Base-by-base conservation (phyloP, 164 flowering plant species). In the Akebia trifoliata region DNA sequence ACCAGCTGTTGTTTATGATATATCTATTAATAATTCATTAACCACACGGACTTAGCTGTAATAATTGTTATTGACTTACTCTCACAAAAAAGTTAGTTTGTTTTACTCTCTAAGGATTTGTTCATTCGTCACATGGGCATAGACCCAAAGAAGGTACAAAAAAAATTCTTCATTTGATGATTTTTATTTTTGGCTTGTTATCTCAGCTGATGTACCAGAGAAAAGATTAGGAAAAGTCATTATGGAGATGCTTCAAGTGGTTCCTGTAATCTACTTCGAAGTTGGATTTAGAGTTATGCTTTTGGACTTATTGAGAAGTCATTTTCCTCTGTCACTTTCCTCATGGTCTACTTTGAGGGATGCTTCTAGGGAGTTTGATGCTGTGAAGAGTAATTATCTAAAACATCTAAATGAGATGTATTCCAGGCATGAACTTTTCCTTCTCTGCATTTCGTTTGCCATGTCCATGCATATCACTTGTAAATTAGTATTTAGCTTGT, bases 211-310 rank as follows among this genome's bases (percentile, higher is more conserved):
- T 42, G 44, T 47, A 28, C 64, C 64, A 25, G 73, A 60, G 36
- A 69, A 61, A 65, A 50, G 54, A 32, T 18, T 60, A 9, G 69
- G 55, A 18, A 69, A 64, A 59, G 58, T 69, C 49, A 56, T 69
- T 22, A 31, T 21, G 30, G 54, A 69, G 62, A 56, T 60, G 62
- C 54, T 69, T 55, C 62, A 56, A 60, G 54, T 60, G 55, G 66
- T 59, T 14, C 73, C 73, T 55, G 62, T 69, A 48, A 61, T 69
- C 14, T 69, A 69, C 56, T 34, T 49, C 14, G 66, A 69, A 43
- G 69, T 62, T 28, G 69, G 69, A 42, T 34, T 60, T 31, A 49
- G 73, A 37, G 37, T 69, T 60, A 43, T 64, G 58, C 69, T 65
- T 12, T 56, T 51, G 52, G 66, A 69, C 54, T 34, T 69, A 34